Evolutionary conservation across 2,329 filamentous ascomycete species (phyloP).

Genomic region (Penicillium sp.): DNA sequence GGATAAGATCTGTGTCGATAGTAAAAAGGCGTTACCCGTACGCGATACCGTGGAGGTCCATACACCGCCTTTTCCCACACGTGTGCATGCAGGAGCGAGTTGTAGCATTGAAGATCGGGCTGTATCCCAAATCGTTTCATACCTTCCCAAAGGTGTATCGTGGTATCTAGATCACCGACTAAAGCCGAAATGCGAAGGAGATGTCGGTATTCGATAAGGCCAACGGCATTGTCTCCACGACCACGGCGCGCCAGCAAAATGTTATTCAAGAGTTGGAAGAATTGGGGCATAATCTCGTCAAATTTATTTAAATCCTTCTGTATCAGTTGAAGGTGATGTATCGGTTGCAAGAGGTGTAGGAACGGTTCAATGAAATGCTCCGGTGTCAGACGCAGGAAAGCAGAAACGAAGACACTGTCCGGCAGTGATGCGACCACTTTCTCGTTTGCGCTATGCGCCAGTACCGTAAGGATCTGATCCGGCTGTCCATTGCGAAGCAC

Average conservation of each 20-base stretch:
- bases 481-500: constrained; percentile 36
- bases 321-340: constrained; percentile 48
- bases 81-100: constrained; percentile 50
- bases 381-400: constrained; percentile 61
- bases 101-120: constrained; percentile 52
- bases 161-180: constrained; percentile 43
- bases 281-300: constrained; percentile 21
- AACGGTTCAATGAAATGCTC: constrained; percentile 46
- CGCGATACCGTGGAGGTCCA: constrained; percentile 36
- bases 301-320: constrained; percentile 40
- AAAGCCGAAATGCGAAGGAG: constrained; percentile 51
- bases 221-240: constrained; percentile 37
- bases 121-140: constrained; percentile 36
- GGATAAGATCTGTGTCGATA: constrained; percentile 27
- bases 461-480: constrained; percentile 35
- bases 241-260: constrained; percentile 32
- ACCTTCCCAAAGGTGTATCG: constrained; percentile 45
- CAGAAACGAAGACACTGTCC: constrained; percentile 57
- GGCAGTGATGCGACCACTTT: constrained; percentile 43
- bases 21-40: constrained; percentile 31
- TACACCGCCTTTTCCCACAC: constrained; percentile 45
- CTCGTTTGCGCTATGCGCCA: constrained; percentile 30
- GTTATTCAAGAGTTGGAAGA: constrained; percentile 35
- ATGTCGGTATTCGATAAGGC: constrained; percentile 49
- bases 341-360: constrained; percentile 44